Base-by-base conservation (phyloP, 2,329 filamentous ascomycete species). In the Colletotrichum karsti region DNA sequence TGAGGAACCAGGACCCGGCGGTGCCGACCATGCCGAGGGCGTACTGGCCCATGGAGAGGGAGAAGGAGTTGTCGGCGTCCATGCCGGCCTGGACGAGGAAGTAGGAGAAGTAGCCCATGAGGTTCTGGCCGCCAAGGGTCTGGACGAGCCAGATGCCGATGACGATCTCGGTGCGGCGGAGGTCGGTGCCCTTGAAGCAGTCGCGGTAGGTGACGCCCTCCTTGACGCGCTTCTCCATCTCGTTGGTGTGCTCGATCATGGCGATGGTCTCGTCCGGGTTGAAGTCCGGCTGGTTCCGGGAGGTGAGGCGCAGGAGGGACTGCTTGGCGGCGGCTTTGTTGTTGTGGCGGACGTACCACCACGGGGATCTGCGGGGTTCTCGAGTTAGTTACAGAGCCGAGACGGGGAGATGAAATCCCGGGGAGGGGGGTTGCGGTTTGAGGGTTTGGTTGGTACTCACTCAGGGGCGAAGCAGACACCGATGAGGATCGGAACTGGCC, bases 211-310 rank as follows among this genome's bases (percentile, higher is more conserved):
- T 77, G 0, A 81, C 79, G 1, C 85, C 84, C 7, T 77, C 77
- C 7, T 80, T 81, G 48, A 80, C 68, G 22, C 77, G 71, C 71
- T 81, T 82, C 71, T 87, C 85, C 63, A 84, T 74, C 73, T 83
- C 80, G 69, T 88, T 84, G 7, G 86, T 88, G 69, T 88, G 81
- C 37, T 83, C 79, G 72, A 88, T 87, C 83, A 88, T 82, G 15
- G 85, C 83, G 10, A 89, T 75, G 0, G 82, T 82, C 67, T 84
- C 79, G 64, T 87, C 82, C 4, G 76, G 74, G 68, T 85, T 81
- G 70, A 85, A 83, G 30, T 70, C 73, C 22, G 78, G 73, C 63
- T 80, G 75, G 66, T 78, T 76, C 33, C 71, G 73, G 5, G 77
- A 80, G 0, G 81, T 83, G 3, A 86, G 77, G 15, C 83, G 77